phyloP scores from a whole-genome alignment of 371 early-diverging fungal species.

The Rhizopus delemar region DNA sequence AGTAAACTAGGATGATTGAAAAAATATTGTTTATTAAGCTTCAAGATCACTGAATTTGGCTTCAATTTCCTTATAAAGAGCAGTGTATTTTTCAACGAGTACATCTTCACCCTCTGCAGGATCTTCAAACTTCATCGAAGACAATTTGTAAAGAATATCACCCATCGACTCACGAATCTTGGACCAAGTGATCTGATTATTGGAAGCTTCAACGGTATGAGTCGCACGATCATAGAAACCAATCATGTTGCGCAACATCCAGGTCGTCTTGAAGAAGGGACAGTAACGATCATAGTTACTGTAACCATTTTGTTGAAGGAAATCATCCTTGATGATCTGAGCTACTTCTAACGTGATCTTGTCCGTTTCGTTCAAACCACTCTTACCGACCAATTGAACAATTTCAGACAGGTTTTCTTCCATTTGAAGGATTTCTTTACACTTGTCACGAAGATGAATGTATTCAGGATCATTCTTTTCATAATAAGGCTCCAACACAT shows the following conservation, averaged over 20 bases:
- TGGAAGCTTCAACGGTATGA: conserved; percentile 91
- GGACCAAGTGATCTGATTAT: conserved; percentile 92
- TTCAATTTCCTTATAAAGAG: conserved; percentile 94
- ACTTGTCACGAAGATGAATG: conserved; percentile 85
- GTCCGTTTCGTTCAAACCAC: conserved; percentile 97
- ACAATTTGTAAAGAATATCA: conserved; percentile 95
- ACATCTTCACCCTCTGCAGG: conserved; percentile 93
- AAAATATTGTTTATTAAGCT: too few species aligned
- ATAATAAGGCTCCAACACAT: conserved; percentile 96
- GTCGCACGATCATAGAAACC: conserved; percentile 94
- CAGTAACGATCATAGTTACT: conserved; percentile 99
- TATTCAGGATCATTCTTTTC: conserved; percentile 96
- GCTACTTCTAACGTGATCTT: conserved; percentile 99
- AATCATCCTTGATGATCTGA: conserved; percentile 99
- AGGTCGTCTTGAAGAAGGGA: conserved; percentile 99
- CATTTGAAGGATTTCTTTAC: conserved; percentile 98
- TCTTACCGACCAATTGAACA: conserved; percentile 99
- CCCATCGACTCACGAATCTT: conserved; percentile 92
- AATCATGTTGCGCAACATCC: conserved; percentile 99
- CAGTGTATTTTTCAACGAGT: conserved; percentile 80
- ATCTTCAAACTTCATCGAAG: conserved; percentile 99
- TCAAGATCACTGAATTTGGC: conserved; percentile 81
- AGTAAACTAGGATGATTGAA: too few species aligned
- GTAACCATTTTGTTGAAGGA: conserved; percentile 99
- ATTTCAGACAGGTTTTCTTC: conserved; percentile 99